Evolutionary conservation across 305 asterid genomes (phyloP).

Genomic region (Fraxinus sp.): DNA sequence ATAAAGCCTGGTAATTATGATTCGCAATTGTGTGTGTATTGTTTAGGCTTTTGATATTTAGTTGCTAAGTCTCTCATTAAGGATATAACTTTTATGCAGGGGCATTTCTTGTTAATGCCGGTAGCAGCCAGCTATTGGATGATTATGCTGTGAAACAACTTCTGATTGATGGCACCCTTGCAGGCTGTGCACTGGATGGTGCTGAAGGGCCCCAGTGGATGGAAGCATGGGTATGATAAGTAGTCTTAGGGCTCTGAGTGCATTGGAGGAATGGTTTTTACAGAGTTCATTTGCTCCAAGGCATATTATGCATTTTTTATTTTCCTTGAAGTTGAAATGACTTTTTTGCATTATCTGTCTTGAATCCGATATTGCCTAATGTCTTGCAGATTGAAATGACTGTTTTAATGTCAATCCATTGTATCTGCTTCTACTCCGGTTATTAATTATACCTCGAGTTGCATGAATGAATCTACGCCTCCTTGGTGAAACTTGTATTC

Average conservation of each 20-base stretch:
- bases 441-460: not conserved
- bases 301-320: constrained; percentile 7
- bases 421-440: not conserved
- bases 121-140: constrained; percentile 95
- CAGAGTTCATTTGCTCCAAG: constrained; percentile 4
- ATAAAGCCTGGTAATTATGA: constrained; percentile 71
- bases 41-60: constrained; percentile 12
- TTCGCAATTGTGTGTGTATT: constrained; percentile 7
- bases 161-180: constrained; percentile 89
- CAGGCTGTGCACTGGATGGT: constrained; percentile 98
- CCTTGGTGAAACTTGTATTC: not conserved
- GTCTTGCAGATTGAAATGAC: not conserved
- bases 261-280: constrained; percentile 32
- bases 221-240: constrained; percentile 99
- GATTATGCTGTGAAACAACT: constrained; percentile 99
- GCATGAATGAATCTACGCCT: not conserved
- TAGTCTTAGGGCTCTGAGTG: constrained; percentile 64
- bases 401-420: not conserved
- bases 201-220: constrained; percentile 99
- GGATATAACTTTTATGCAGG: constrained; percentile 52
- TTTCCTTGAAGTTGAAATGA: not conserved
- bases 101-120: constrained; percentile 94
- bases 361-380: not conserved
- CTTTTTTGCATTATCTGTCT: not conserved
- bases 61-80: constrained; percentile 27